These are phyloP conservation scores for Trypanosomatidae sp. DNA, from an alignment of 208 protist species.

Conservation along the genomic window DNA sequence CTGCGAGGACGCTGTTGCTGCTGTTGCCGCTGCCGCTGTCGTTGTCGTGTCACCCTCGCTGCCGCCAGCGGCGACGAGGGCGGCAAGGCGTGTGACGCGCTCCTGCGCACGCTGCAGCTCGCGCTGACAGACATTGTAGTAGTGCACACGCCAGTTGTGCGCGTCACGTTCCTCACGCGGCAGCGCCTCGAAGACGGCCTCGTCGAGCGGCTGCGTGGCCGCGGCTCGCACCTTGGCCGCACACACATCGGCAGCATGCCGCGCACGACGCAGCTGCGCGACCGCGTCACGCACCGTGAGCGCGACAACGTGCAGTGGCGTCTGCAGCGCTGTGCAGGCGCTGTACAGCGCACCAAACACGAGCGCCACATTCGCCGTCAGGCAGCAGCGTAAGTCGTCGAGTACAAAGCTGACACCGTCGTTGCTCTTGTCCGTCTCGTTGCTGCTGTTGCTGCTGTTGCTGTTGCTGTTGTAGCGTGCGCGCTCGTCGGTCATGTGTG, in stretches of 20 bases:
- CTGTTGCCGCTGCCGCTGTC: too few relatives aligned
- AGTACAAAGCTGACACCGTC: conserved; percentile 55
- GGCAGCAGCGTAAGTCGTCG: conserved; percentile 44
- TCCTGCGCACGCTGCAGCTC: conserved; percentile 22
- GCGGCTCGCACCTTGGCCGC: conserved; percentile 14
- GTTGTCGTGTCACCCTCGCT: too few relatives aligned
- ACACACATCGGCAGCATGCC: conserved; percentile 17
- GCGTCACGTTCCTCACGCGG: conserved; percentile 20
- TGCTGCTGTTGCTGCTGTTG: too few relatives aligned
- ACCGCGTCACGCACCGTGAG: conserved; percentile 50
- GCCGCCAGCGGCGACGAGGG: too few relatives aligned
- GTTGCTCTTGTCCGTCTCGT: too few relatives aligned
- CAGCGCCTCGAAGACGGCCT: conserved; percentile 63
- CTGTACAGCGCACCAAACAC: conserved; percentile 32
- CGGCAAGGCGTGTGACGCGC: conserved; percentile 7
- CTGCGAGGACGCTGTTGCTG: too few relatives aligned
- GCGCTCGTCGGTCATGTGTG: too few relatives aligned
- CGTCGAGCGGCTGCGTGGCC: conserved; percentile 27
- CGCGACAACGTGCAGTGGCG: conserved; percentile 36
- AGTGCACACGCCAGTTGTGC: conserved; percentile 64
- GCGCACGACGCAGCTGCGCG: conserved; percentile 29
- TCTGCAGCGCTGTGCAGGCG: conserved; percentile 12
- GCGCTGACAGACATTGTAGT: conserved; percentile 67
- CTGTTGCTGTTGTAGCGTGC: too few relatives aligned
- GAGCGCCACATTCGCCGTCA: conserved; percentile 27